phyloP scores from a whole-genome alignment of 1,284 basidiomycete genomes.

The Boletus austroedulis region DNA sequence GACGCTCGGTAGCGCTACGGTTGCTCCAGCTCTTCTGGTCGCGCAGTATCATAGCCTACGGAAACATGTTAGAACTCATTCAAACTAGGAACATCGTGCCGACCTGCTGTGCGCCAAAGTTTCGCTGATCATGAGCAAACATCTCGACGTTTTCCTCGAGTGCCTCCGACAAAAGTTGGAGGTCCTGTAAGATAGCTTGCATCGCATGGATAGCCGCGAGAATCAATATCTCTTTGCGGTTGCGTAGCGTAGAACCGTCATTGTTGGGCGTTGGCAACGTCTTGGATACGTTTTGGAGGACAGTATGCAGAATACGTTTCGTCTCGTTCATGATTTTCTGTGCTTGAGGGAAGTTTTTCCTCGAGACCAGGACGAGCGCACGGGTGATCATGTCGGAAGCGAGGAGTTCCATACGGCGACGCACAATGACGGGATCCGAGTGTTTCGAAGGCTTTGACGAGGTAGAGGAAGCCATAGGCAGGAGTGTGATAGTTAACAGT shows the following conservation, averaged over 20 bases:
- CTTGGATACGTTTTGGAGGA: constrained; percentile 76
- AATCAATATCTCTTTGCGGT: constrained; percentile 72
- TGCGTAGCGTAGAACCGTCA: constrained; percentile 50
- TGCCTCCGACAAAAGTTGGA: constrained; percentile 81
- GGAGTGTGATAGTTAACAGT: constrained; percentile 82
- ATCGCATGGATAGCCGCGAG: constrained; percentile 72
- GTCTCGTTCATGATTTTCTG: constrained; percentile 87
- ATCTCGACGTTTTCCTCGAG: constrained; percentile 85
- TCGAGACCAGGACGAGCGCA: constrained; percentile 82
- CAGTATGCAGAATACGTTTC: constrained; percentile 80
- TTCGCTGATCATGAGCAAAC: constrained; percentile 86
- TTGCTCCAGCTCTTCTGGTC: constrained; percentile 92
- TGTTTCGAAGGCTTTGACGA: constrained; percentile 48
- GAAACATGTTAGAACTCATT: background rate
- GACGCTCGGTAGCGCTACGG: constrained; percentile 79
- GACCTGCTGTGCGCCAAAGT: constrained; percentile 92
- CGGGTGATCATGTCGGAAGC: constrained; percentile 94
- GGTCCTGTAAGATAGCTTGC: constrained; percentile 79
- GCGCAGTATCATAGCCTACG: constrained; percentile 85
- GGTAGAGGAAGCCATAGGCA: constrained; percentile 51
- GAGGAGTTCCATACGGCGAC: constrained; percentile 90
- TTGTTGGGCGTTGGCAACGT: constrained; percentile 55
- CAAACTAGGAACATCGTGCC: constrained; percentile 23
- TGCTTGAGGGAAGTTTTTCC: constrained; percentile 84
- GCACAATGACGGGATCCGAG: constrained; percentile 82